phyloP scores from a whole-genome alignment of 2,329 filamentous ascomycete genomes.

The Fusarium mundagurra region DNA sequence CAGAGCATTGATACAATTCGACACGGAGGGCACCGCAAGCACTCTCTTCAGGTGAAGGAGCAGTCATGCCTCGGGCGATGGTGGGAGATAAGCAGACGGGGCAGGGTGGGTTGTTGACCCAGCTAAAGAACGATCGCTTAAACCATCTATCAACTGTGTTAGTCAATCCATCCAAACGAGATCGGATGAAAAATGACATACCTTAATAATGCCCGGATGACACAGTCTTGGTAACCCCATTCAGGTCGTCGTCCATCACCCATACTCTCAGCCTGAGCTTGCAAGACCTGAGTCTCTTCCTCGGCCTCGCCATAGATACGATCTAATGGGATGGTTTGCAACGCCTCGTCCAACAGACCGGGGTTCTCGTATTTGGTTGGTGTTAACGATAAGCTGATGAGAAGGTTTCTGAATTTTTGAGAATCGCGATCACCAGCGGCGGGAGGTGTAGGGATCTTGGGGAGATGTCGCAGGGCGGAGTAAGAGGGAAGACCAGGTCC shows the following conservation, averaged over 20 bases:
- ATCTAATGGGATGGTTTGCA: slow-evolving; percentile 86
- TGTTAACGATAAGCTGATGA: slow-evolving; percentile 86
- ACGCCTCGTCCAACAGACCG: slow-evolving; percentile 89
- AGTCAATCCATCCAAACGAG: slow-evolving; percentile 3
- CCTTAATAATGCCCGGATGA: slow-evolving; percentile 87
- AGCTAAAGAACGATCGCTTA: slow-evolving; percentile 92
- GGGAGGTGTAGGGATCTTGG: slow-evolving; percentile 76
- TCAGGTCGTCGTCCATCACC: slow-evolving; percentile 81
- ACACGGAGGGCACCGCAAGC: slow-evolving; percentile 88
- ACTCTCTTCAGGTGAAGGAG: slow-evolving; percentile 87
- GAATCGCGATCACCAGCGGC: slow-evolving; percentile 70
- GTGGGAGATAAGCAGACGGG: slow-evolving; percentile 84
- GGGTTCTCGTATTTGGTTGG: slow-evolving; percentile 97
- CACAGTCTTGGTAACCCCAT: slow-evolving; percentile 98
- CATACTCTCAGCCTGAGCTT: slow-evolving; percentile 88
- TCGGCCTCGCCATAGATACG: slow-evolving; percentile 94
- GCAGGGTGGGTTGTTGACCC: slow-evolving; percentile 95
- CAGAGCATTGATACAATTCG: slow-evolving; percentile 89
- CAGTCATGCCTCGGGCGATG: slow-evolving; percentile 82
- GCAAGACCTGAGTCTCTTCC: slow-evolving; percentile 88
- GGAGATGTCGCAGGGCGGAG: slow-evolving; percentile 60
- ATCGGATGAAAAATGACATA: slow-evolving; percentile 54
- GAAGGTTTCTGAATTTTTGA: slow-evolving; percentile 81
- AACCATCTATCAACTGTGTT: slow-evolving; percentile 72
- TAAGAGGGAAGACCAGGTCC: slow-evolving; percentile 57